phyloP scores from a whole-genome alignment of 2,329 filamentous ascomycete genomes.

The Parastagonospora nodorum region DNA sequence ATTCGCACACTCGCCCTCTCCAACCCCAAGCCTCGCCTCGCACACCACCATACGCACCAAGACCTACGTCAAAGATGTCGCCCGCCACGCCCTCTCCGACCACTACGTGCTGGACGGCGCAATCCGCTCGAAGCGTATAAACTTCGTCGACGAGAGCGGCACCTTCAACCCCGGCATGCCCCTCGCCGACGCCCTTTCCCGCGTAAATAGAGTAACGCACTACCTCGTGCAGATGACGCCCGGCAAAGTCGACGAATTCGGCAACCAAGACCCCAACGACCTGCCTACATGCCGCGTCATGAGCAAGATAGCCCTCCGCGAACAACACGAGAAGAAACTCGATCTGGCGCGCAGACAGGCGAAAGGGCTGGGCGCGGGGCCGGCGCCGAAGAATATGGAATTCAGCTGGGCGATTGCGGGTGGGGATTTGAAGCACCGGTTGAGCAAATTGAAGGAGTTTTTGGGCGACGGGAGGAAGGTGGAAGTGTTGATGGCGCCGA shows the following conservation, averaged over 20 bases:
- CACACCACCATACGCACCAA: constrained; percentile 24
- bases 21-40: constrained; percentile 3
- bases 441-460: constrained; percentile 64
- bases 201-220: constrained; percentile 56
- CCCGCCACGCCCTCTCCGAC: constrained; percentile 45
- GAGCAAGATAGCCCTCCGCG: constrained; percentile 58
- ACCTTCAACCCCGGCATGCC: constrained; percentile 40
- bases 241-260: constrained; percentile 25
- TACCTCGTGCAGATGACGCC: constrained; percentile 57
- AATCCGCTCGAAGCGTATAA: constrained; percentile 53
- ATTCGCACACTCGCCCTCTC: constrained; percentile 14
- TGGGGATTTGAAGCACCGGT: constrained; percentile 71
- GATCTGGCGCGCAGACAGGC: constrained; percentile 49
- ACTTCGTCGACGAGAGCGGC: constrained; percentile 50
- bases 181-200: constrained; percentile 46
- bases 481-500: constrained; percentile 72
- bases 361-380: constrained; percentile 30
- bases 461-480: constrained; percentile 76
- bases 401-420: constrained; percentile 83
- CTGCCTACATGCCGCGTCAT: constrained; percentile 73
- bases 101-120: constrained; percentile 54
- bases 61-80: constrained; percentile 31
- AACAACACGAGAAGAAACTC: constrained; percentile 54
- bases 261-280: constrained; percentile 47
- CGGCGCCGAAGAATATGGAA: constrained; percentile 74